These are phyloP conservation scores for Malassezia equina DNA, from an alignment of 1,284 basidiomycete species.

Conservation along the genomic window DNA sequence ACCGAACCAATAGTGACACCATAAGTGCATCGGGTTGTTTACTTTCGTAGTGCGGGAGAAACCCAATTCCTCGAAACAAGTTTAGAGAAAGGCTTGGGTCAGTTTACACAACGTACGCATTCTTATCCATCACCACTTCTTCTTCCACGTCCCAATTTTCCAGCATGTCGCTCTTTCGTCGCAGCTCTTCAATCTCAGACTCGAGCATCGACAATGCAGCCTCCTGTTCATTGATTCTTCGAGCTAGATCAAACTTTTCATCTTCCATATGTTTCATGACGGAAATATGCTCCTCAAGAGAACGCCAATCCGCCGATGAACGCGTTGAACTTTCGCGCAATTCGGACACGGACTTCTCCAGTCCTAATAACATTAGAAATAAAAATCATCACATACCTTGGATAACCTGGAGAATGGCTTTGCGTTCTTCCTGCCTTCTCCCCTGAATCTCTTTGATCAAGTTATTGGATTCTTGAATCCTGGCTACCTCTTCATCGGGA, in stretches of 20 bases:
- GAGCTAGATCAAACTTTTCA: conserved; percentile 35
- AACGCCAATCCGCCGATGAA: conserved; percentile 30
- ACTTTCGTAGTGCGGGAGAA: conserved; percentile 22
- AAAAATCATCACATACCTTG: neutral
- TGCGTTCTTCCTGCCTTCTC: conserved; percentile 1
- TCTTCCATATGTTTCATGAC: conserved; percentile 30
- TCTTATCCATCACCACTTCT: conserved; percentile 26
- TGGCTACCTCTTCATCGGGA: conserved; percentile 14
- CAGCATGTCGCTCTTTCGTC: conserved; percentile 19
- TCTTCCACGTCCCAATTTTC: conserved; percentile 32
- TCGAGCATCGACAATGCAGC: conserved; percentile 23
- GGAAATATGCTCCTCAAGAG: conserved; percentile 20
- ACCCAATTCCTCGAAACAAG: conserved; percentile 30
- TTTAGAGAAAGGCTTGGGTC: conserved; percentile 20
- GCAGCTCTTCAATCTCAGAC: conserved; percentile 24
- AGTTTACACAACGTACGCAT: conserved; percentile 25
- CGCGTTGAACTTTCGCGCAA: conserved; percentile 26
- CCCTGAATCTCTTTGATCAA: neutral
- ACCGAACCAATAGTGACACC: conserved; percentile 26
- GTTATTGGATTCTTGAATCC: neutral
- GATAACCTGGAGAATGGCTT: neutral
- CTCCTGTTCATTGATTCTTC: conserved; percentile 38
- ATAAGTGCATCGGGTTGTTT: conserved; percentile 9
- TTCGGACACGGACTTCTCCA: conserved; percentile 20
- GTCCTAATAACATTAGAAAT: conserved; percentile 8